Evolutionary conservation across 306 rosid genomes (phyloP), one percentile per base, ranked within the genome.

Genomic region (Myrica gale): DNA sequence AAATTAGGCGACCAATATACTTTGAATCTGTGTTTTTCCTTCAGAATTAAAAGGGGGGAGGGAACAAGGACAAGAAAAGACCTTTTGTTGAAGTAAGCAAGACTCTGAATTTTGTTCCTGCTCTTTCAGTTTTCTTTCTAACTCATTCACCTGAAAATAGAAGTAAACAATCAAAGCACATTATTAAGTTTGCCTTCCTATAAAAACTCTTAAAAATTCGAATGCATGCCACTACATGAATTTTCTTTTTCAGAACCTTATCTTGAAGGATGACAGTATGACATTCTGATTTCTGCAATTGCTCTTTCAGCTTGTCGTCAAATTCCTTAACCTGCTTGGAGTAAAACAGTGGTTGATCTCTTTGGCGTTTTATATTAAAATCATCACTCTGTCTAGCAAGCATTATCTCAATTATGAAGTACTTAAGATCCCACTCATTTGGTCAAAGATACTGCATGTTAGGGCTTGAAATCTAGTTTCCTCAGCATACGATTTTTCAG

Each of bases 51-150:
- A 17, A 15, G 4, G 43, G 32, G 32, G 32, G 32, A 26, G 32
- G 32, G 32, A 26, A 26, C 32, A 26, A 26, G 32, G 32, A 26
- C 32, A 21, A 19, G 19, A 43, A 68, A 21, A 37, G 54, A 92
- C 97, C 96, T 87, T 90, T 62, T 87, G 90, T 74, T 77, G 81
- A 76, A 88, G 90, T 78, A 86, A 57, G 70, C 32, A 50, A 60
- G 83, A 69, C 69, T 85, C 88, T 58, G 87, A 79, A 56, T 57
- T 80, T 72, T 74, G 87, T 74, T 90, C 92, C 71, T 88, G 87
- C 76, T 90, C 96, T 81, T 69, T 88, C 78, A 92, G 75, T 87
- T 87, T 90, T 74, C 78, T 85, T 86, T 92, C 96, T 19, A 90
- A 88, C 70, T 88, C 97, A 60, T 75, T 80, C 51, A 92, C 75